Evolutionary conservation across 2,329 filamentous ascomycete species (phyloP).

Genomic region (Aspergillus sp.): DNA sequence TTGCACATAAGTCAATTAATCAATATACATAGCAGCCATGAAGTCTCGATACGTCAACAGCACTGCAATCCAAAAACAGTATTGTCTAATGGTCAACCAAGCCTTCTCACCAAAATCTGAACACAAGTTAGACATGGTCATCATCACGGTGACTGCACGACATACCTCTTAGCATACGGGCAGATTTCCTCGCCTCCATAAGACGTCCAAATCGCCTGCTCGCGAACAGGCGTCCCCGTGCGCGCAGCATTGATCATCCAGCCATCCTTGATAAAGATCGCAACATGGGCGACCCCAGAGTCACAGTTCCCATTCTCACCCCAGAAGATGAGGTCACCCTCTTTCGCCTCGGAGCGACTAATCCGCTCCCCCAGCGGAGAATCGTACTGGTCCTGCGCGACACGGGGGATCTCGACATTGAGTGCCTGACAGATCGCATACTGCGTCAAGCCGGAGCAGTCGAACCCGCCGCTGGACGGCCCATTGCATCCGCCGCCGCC

Average conservation of each 20-base stretch:
- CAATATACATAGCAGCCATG: no score
- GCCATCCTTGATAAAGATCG: neutral
- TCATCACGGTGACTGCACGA: neutral
- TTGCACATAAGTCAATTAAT: no score
- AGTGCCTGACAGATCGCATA: constrained; percentile 23
- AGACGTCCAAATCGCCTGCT: constrained; percentile 26
- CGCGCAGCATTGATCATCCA: neutral
- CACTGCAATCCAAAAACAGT: no score
- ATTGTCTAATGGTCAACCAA: neutral
- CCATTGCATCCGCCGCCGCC: constrained; percentile 25
- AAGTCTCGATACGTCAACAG: no score
- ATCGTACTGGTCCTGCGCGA: constrained; percentile 24
- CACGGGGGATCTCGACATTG: constrained; percentile 21
- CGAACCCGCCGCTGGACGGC: constrained; percentile 22
- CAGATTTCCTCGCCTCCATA: constrained; percentile 25
- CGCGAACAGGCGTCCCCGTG: constrained; percentile 17
- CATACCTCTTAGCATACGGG: constrained; percentile 23
- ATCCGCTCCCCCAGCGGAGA: constrained; percentile 18
- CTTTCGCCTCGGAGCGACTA: constrained; percentile 18
- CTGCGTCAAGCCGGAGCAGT: constrained; percentile 27
- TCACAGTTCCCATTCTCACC: constrained; percentile 18
- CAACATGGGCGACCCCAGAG: constrained; percentile 21
- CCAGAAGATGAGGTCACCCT: constrained; percentile 27
- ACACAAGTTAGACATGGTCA: neutral
- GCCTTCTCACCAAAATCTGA: neutral